Evolutionary conservation across 805 yeast genomes (phyloP).

Genomic region (Ogataea allantospora): DNA sequence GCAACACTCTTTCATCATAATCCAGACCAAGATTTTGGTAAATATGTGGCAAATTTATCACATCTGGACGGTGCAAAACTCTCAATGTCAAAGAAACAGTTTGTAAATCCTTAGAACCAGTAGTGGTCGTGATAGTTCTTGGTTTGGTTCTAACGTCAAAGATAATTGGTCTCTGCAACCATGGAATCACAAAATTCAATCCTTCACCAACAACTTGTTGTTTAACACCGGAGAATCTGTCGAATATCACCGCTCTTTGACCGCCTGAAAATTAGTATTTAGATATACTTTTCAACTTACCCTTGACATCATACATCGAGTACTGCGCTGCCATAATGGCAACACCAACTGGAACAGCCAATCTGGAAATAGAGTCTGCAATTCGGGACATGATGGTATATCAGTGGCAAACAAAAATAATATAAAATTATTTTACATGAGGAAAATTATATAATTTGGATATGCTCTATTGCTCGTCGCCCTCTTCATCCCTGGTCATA

Average conservation of each 20-base stretch:
- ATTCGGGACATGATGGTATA: slow-evolving; percentile 38
- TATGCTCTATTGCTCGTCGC: slow-evolving; percentile 26
- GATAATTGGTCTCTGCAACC: slow-evolving; percentile 89
- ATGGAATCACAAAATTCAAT: slow-evolving; percentile 90
- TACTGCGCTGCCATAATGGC: slow-evolving; percentile 72
- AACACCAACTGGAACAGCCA: slow-evolving; percentile 72
- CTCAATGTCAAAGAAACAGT: slow-evolving; percentile 91
- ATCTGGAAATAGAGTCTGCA: slow-evolving; percentile 40
- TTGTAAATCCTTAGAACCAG: slow-evolving; percentile 97
- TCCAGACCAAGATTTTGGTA: slow-evolving; percentile 91
- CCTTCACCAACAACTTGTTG: slow-evolving; percentile 93
- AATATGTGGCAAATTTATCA: slow-evolving; percentile 72
- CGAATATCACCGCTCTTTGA: slow-evolving; percentile 91
- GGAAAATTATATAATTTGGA: neutral
- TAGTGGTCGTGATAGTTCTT: slow-evolving; percentile 86
- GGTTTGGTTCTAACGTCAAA: slow-evolving; percentile 96
- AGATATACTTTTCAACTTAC: slow-evolving; percentile 10
- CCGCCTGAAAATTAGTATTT: slow-evolving; percentile 49
- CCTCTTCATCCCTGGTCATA: slow-evolving; percentile 48
- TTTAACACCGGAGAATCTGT: slow-evolving; percentile 85
- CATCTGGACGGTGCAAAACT: slow-evolving; percentile 93
- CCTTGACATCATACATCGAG: slow-evolving; percentile 90
- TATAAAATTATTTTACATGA: slow-evolving; percentile 5
- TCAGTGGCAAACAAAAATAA: slow-evolving; percentile 5
- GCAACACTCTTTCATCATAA: slow-evolving; percentile 95